Percentiles rank a stretch among this genome's conserved stretches.
These are phyloP conservation scores for Colletotrichum higginsianum DNA, from an alignment of 2,329 filamentous ascomycete genomes.

Conservation along the genomic window DNA sequence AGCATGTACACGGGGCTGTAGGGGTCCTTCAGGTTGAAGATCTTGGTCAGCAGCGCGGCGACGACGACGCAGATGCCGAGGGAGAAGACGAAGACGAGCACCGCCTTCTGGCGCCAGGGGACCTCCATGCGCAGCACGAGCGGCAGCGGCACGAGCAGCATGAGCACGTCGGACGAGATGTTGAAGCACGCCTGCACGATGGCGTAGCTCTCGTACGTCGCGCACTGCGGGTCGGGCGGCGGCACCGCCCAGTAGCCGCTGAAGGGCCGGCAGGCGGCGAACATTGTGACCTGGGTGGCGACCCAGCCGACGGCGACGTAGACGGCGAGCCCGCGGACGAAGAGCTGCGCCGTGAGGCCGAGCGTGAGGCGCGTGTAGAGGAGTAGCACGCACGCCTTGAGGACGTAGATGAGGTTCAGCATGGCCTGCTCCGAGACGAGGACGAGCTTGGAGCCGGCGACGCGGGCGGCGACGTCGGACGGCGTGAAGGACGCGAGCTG, in stretches of 20 bases:
- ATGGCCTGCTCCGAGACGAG: conserved; percentile 60
- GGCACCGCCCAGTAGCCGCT: conserved; percentile 64
- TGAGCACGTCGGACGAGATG: conserved; percentile 62
- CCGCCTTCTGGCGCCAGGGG: conserved; percentile 57
- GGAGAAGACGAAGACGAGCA: conserved; percentile 63
- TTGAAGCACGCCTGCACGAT: conserved; percentile 65
- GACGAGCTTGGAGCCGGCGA: conserved; percentile 60
- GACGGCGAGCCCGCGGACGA: conserved; percentile 54
- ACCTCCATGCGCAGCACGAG: conserved; percentile 57
- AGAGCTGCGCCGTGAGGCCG: conserved; percentile 50
- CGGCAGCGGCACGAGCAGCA: conserved; percentile 64
- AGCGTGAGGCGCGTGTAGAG: conserved; percentile 60
- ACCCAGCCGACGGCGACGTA: conserved; percentile 60
- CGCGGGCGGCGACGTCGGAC: conserved; percentile 56
- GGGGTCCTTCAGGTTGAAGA: conserved; percentile 56
- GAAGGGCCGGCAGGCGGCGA: conserved; percentile 62
- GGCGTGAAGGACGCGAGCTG: conserved; percentile 48
- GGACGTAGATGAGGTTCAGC: conserved; percentile 49
- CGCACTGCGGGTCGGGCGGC: conserved; percentile 60
- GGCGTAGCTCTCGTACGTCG: conserved; percentile 61
- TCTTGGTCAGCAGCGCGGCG: conserved; percentile 60
- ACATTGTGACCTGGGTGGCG: conserved; percentile 61
- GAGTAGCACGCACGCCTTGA: conserved; percentile 61
- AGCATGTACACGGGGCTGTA: conserved; percentile 55
- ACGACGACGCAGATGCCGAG: conserved; percentile 65